Base-by-base conservation (phyloP, 495 filamentous ascomycete species). In the Saxophila tyrrhenica region DNA sequence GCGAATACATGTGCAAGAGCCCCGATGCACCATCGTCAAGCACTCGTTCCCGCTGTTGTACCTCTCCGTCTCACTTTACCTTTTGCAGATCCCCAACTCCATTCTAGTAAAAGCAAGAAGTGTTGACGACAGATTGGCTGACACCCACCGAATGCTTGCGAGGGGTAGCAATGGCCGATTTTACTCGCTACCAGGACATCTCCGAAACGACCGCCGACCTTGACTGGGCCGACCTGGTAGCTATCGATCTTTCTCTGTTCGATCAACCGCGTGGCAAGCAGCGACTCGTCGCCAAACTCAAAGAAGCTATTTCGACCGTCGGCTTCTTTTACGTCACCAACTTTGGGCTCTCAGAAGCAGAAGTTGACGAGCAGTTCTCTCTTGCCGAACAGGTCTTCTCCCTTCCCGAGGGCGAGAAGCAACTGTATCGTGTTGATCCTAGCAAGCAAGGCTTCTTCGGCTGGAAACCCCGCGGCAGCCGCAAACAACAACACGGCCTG, bases 251-350 rank as follows among this genome's bases (percentile, higher is more conserved):
- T 0, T 64, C 65, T 39, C 66, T 65, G 3, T 78, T 72, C 51
- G 70, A 75, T 23, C 63, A 74, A 42, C 71, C 72, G 0, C 75
- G 75, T 17, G 76, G 75, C 3, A 79, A 79, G 59, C 64, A 78
- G 54, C 58, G 71, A 35, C 66, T 81, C 9, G 77, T 75, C 0
- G 71, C 73, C 46, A 74, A 77, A 56, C 69, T 81, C 3, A 72
- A 78, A 16, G 72, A 81, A 59, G 78, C 78, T 1, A 35, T 23
- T 5, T 35, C 45, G 16, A 32, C 45, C 25, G 35, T 52, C 38
- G 69, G 68, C 11, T 81, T 79, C 63, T 79, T 81, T 65, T 78
- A 78, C 57, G 73, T 79, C 1, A 71, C 68, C 39, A 73, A 74
- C 61, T 75, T 76, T 55, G 76, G 75, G 29, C 73, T 81, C 48